Evolutionary conservation across 2,329 filamentous ascomycete genomes (phyloP).

Genomic region (Curvularia eragrostidis): DNA sequence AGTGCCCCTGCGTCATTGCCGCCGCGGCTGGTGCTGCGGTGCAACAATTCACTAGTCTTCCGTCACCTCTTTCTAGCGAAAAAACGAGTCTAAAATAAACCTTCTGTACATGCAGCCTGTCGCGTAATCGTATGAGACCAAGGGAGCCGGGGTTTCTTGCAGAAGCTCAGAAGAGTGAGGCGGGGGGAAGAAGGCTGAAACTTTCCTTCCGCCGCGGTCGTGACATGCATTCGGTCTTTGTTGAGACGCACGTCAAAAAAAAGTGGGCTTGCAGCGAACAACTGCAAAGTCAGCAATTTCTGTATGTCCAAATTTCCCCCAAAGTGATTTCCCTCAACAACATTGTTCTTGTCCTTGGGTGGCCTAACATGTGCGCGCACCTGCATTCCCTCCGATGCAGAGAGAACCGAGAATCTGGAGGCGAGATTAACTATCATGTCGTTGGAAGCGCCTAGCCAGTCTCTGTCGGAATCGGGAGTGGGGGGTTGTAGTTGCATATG

Average conservation of each 20-base stretch:
- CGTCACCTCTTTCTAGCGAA: not conserved
- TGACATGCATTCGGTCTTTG: too few species aligned
- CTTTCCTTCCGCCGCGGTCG: not conserved
- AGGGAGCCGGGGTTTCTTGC: not conserved
- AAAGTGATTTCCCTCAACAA: slow-evolving; percentile 15
- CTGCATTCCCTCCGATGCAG: slow-evolving; percentile 18
- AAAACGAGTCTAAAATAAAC: not conserved
- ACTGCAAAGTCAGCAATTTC: not conserved
- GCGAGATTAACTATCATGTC: slow-evolving; percentile 16
- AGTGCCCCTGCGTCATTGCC: not conserved
- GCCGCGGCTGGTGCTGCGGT: not conserved
- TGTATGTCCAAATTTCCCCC: slow-evolving; percentile 7
- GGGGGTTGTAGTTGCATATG: slow-evolving; percentile 17
- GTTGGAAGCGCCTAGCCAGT: slow-evolving; percentile 2
- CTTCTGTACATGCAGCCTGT: not conserved
- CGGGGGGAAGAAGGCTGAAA: slow-evolving; percentile 14
- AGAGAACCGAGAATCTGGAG: slow-evolving; percentile 18
- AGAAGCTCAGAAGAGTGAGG: too few species aligned
- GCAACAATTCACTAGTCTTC: not conserved
- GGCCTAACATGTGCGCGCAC: slow-evolving; percentile 13
- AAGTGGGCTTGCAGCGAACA: too few species aligned
- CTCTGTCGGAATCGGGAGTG: not conserved
- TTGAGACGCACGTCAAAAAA: too few species aligned
- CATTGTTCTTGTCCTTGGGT: not conserved
- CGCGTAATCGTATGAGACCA: not conserved